Percentiles rank a stretch among this genome's conserved stretches.
Evolutionary conservation across 495 filamentous ascomycete genomes (phyloP).

Genomic region (Penicillium herquei): DNA sequence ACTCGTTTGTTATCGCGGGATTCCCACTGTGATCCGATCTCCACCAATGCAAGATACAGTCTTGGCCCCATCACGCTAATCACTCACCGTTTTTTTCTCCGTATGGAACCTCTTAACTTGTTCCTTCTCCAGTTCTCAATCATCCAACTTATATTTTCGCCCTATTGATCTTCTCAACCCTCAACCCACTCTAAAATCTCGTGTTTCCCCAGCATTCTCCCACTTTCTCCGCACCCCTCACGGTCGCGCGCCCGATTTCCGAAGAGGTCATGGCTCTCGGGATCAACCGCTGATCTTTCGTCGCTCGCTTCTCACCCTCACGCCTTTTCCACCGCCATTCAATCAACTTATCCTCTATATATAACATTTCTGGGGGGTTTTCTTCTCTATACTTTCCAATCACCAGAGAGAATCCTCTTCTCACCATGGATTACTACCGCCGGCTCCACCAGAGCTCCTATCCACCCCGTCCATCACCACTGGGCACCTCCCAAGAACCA

Average conservation of each 20-base stretch:
- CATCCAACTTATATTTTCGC: background rate
- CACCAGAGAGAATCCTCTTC: background rate
- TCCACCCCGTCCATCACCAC: constrained; percentile 26
- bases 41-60: constrained; percentile 21
- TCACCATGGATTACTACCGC: constrained; percentile 21
- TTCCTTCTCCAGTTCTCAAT: background rate
- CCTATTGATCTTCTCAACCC: too few species aligned
- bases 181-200: background rate
- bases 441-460: constrained; percentile 17
- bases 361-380: too few species aligned
- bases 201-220: constrained; percentile 7
- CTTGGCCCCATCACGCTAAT: constrained; percentile 24
- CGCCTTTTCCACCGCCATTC: constrained; percentile 11
- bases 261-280: constrained; percentile 19
- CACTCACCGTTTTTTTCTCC: constrained; percentile 22
- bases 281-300: constrained; percentile 29
- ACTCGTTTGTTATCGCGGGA: background rate
- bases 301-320: constrained; percentile 6
- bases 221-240: constrained; percentile 16
- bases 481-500: constrained; percentile 24
- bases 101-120: background rate
- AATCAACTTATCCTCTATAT: background rate
- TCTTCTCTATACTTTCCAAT: too few species aligned
- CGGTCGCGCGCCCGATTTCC: constrained; percentile 14
- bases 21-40: constrained; percentile 14